These are phyloP conservation scores for Lactarius sp. DNA, from an alignment of 768 basidiomycete genomes.

Conservation along the genomic window DNA sequence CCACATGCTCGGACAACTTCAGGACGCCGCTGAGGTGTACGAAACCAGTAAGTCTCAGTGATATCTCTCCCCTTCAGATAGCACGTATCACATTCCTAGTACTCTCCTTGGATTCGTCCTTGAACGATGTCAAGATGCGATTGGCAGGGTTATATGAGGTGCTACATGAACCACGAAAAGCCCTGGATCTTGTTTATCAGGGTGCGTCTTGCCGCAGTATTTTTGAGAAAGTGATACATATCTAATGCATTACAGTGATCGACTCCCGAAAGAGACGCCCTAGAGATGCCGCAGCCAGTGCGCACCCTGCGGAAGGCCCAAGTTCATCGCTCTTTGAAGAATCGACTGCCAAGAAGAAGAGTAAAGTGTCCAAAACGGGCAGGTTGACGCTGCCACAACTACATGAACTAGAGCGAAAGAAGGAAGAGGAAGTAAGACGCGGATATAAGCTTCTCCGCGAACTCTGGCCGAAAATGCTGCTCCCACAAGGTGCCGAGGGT, in stretches of 20 bases:
- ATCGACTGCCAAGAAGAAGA: conserved; percentile 39
- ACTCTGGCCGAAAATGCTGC: conserved; percentile 54
- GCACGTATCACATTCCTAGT: conserved; percentile 41
- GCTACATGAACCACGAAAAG: conserved; percentile 70
- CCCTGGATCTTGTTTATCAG: conserved; percentile 78
- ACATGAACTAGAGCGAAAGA: conserved; percentile 26
- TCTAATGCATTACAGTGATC: conserved; percentile 31
- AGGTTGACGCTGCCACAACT: conserved; percentile 56
- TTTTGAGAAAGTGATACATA: background rate
- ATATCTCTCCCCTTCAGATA: background rate
- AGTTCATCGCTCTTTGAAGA: conserved; percentile 62
- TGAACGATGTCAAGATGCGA: conserved; percentile 83
- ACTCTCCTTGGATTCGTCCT: conserved; percentile 62
- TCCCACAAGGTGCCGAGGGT: conserved; percentile 35
- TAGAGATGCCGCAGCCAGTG: conserved; percentile 19
- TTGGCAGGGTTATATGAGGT: conserved; percentile 89
- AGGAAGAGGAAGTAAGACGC: conserved; percentile 53
- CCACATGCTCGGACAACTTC: conserved; percentile 66
- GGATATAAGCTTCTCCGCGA: conserved; percentile 59
- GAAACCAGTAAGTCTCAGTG: conserved; percentile 57
- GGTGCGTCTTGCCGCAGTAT: conserved; percentile 41
- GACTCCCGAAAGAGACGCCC: conserved; percentile 32
- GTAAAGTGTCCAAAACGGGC: conserved; percentile 33
- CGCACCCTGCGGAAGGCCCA: conserved; percentile 27
- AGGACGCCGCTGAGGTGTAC: conserved; percentile 78